Evolutionary conservation across 176 grass and related monocot species (phyloP), one percentile per base, ranked within the genome.

Genomic region (Puya raimondii): DNA sequence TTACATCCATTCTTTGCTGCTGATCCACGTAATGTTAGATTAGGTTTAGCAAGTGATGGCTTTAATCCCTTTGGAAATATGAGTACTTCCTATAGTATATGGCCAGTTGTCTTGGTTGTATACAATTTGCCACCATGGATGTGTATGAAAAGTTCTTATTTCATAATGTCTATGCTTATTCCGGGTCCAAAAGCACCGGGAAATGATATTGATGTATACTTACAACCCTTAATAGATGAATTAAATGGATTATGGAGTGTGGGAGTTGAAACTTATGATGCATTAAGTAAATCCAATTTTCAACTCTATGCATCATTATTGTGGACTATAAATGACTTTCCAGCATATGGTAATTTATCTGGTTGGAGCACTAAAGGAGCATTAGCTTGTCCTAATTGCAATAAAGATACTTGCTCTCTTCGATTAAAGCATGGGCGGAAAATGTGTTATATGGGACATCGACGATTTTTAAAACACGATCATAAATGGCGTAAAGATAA

Each of bases 91-190:
- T 42, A 42, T 42, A 7, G 33, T 42, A 42, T 42, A 42, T 42
- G 33, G 33, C 33, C 5, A 42, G 33, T 42, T 42, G 6, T 42
- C 6, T 42, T 42, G 1, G 33, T 42, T 42, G 33, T 42, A 42
- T 42, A 42, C 33, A 42, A 42, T 42, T 42, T 42, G 33, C 33
- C 4, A 7, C 33, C 33, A 42, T 42, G 33, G 4, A 42, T 42
- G 33, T 42, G 33, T 42, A 42, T 7, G 33, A 42, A 42, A 18
- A 74, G 69, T 42, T 75, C 71, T 33, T 81, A 64, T 0, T 70
- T 70, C 71, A n/a, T 13, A 0, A 33, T 75, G 23, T 81, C 63
- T 75, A 14, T 57, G 9, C 53, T 57, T 57, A 57, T 57, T 57
- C 53, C 15, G 14, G 11, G 53, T 18, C 53, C 12, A 57, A 7